Base-by-base conservation (phyloP, 352 stramenopile genomes). In the Phytophthora aleatoria region DNA sequence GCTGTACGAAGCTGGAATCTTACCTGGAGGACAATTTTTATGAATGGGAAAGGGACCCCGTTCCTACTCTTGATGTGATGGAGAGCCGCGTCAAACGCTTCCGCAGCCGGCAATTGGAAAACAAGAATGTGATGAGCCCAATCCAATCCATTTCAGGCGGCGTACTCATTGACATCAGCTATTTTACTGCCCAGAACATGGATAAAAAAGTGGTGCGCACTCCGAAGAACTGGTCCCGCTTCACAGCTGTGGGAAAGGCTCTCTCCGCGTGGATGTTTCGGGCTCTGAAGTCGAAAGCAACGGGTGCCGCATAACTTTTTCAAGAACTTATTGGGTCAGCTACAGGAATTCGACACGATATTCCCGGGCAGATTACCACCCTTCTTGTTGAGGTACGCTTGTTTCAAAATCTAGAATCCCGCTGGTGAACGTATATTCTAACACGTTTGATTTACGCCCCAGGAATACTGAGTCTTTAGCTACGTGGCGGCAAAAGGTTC, bases 121-220 rank as follows among this genome's bases (percentile, higher is more conserved):
- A 36, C 1, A 69, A 51, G n/a, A 49, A 8, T 4, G 15, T 44
- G 8, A 58, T 53, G 41, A 10, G 47, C 9, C 47, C 54, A 1
- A 33, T 69, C 41, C 52, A 69, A 12, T 68, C 60, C 16, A 61
- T 68, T 42, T 57, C 60, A 33, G 30, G 20, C n/a, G 27, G 10
- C 1, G 16, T 64, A 27, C 38, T 69, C 11, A 27, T 27, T n/a
- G 43, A 67, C 45, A 26, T 67, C 12, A 31, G 50, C n/a, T 30
- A 26, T 10, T 56, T 43, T n/a, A 43, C 6, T n/a, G 15, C 13
- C 15, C 12, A 38, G 2, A 30, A 26, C 9, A 5, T 48, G 20
- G 26, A 33, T 31, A 50, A 50, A 35, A 50, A 33, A 20, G 10
- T 68, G 36, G 12, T 62, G 28, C 41, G 60, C 1, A 54, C 12